Percentiles rank a stretch among this genome's conserved stretches.
phyloP scores from a whole-genome alignment of 139 green algal species.

The Desmodesmus armatus region DNA sequence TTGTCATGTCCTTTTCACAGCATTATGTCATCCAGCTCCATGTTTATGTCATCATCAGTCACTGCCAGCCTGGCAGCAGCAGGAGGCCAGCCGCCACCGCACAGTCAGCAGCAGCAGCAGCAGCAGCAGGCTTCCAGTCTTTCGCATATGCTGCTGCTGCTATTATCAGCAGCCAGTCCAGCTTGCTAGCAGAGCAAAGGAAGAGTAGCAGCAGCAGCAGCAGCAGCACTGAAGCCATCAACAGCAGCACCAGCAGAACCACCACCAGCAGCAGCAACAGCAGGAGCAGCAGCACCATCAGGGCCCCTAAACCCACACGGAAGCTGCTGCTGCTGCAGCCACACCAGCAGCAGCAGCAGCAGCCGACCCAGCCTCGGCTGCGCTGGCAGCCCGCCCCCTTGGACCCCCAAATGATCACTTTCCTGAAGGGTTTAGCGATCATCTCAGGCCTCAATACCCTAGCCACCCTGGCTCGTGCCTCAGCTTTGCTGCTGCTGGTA shows the following conservation, averaged over 20 bases:
- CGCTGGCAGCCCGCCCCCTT: slow-evolving; percentile 17
- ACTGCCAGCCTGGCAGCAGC: background rate
- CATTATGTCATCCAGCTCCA: too few species aligned
- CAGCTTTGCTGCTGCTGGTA: slow-evolving; percentile 82
- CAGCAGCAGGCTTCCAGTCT: background rate
- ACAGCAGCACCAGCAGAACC: background rate
- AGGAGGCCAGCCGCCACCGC: background rate
- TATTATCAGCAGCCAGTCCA: too few species aligned
- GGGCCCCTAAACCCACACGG: background rate
- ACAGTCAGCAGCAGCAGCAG: background rate
- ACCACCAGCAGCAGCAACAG: slow-evolving; percentile 7
- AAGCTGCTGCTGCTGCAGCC: background rate
- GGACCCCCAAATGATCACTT: slow-evolving; percentile 48
- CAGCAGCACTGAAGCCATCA: background rate
- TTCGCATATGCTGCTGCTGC: too few species aligned
- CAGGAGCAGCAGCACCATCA: background rate
- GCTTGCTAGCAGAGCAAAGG: too few species aligned
- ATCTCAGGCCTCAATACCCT: slow-evolving; percentile 72
- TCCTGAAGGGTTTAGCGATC: slow-evolving; percentile 63
- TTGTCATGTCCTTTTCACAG: too few species aligned
- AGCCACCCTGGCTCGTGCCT: slow-evolving; percentile 79
- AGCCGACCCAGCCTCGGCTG: background rate
- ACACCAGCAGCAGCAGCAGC: background rate
- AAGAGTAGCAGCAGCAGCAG: background rate
- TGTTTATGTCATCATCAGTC: background rate